Evolutionary conservation across 108 stramenopile genomes (phyloP).

Genomic region (Seminavis robusta): DNA sequence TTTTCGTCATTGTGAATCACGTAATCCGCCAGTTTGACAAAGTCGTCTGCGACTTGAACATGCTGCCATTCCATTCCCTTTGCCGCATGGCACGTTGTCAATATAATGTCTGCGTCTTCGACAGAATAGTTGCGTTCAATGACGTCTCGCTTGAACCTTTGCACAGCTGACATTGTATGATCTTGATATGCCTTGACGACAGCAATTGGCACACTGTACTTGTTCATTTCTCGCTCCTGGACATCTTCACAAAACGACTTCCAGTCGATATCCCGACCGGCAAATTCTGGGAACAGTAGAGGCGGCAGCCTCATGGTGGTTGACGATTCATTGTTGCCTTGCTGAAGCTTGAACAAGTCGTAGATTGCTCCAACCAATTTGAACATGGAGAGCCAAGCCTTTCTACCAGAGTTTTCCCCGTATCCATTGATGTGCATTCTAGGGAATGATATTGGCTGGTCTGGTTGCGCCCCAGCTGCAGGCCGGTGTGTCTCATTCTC

Average conservation of each 20-base stretch:
- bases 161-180: conserved; percentile 24
- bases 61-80: conserved; percentile 40
- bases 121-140: conserved; percentile 12
- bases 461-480: too few relatives aligned
- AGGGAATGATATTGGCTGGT: too few relatives aligned
- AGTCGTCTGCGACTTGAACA: conserved; percentile 32
- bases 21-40: too few relatives aligned
- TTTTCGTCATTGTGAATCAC: too few relatives aligned
- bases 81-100: conserved; percentile 29
- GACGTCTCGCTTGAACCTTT: conserved; percentile 20
- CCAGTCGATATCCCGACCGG: conserved; percentile 24
- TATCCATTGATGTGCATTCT: too few relatives aligned
- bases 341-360: too few relatives aligned
- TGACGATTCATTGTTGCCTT: too few relatives aligned
- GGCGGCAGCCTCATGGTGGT: too few relatives aligned
- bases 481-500: too few relatives aligned
- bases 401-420: too few relatives aligned
- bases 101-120: conserved; percentile 36
- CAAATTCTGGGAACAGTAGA: conserved; percentile 40
- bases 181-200: conserved; percentile 17
- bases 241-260: conserved; percentile 8
- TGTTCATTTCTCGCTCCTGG: conserved; percentile 4
- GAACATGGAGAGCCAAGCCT: too few relatives aligned
- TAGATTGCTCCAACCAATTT: too few relatives aligned
- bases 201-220: conserved; percentile 11